Conservation (phyloP, 495 filamentous ascomycete genomes). For the Daldinia decipiens region DNA sequence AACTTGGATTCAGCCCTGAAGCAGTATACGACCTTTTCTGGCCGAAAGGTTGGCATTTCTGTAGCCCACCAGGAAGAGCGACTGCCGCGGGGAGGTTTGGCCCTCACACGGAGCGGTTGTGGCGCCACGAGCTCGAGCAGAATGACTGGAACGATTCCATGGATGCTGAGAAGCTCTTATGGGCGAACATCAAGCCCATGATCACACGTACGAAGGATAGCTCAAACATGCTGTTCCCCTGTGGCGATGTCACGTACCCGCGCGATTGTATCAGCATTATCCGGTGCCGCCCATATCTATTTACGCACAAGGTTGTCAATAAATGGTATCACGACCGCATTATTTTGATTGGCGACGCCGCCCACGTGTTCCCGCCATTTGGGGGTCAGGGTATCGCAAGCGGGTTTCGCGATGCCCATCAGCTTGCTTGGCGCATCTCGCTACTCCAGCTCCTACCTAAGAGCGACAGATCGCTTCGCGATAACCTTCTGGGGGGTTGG, state of each 20-base stretch:
- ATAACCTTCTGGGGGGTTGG: constrained; percentile 41
- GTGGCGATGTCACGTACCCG: constrained; percentile 54
- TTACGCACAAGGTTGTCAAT: constrained; percentile 61
- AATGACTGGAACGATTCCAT: constrained; percentile 45
- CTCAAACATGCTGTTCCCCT: constrained; percentile 24
- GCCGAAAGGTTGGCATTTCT: constrained; percentile 59
- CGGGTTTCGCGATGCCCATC: constrained; percentile 52
- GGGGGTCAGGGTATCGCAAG: constrained; percentile 65
- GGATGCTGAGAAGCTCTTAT: constrained; percentile 42
- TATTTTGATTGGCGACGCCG: constrained; percentile 63
- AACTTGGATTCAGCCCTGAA: constrained; percentile 58
- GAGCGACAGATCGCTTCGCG: constrained; percentile 7
- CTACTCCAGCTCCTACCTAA: constrained; percentile 46
- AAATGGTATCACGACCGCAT: constrained; percentile 59
- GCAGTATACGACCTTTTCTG: constrained; percentile 64
- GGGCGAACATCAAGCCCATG: constrained; percentile 47
- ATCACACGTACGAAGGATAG: constrained; percentile 41
- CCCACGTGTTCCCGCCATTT: constrained; percentile 67
- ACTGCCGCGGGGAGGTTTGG: constrained; percentile 63
- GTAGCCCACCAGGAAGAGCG: constrained; percentile 56
- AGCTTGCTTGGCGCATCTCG: constrained; percentile 61
- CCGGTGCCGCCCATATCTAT: constrained; percentile 62
- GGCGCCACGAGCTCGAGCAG: constrained; percentile 62
- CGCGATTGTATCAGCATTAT: constrained; percentile 61
- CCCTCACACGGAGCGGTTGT: constrained; percentile 53